Base-by-base conservation (phyloP, 169 alveolate genomes). In the Perkinsus olseni region DNA sequence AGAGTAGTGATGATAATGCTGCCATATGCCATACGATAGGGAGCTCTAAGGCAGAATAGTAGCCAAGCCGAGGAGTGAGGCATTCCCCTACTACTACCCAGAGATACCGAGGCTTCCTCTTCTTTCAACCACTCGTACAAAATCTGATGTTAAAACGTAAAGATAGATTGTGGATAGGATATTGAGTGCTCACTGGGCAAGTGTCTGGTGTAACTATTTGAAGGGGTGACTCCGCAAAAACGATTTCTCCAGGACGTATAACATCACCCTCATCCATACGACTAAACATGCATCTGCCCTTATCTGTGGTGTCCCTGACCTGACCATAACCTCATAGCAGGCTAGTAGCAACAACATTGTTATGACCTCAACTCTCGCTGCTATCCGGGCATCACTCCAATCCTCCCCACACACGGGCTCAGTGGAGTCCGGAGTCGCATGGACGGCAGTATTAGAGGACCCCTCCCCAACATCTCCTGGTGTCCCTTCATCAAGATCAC, bases 1-100 rank as follows among this genome's bases (percentile, higher is more conserved):
- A 92, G 37, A 94, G 91, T 93, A 95, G 74, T 8, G 95, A 93
- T 51, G 96, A 96, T 38, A 96, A 92, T 3, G 96, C 97, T 13
- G 96, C 97, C 36, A 96, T 91, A 48, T 96, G 97, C 97, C 97
- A 96, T 34, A 96, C 91, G 8, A 96, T 96, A 34, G 97, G 97
- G 74, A 96, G 93, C 92, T 94, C 95, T 11, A 94, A 48, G 17
- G 31, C 36, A 24, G 8, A 24, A 24, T 62, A 24, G 17, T 62
- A 62, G 37, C 1, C 36, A 0, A 62, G 82, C 50, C 17, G 34
- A 62, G 82, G 10, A 62, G 82, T 3, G 31, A 62, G 28, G 82
- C 31, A 28, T 62, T 6, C 34, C 0, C 28, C 82, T 45, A 45
- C 62, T 45, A 45, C 17, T 62, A 62, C 82, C 82, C 34, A 62